Evolutionary conservation across 257 asterid genomes (phyloP), one percentile per base, ranked within the genome.

Genomic region (Asclepias syriaca): DNA sequence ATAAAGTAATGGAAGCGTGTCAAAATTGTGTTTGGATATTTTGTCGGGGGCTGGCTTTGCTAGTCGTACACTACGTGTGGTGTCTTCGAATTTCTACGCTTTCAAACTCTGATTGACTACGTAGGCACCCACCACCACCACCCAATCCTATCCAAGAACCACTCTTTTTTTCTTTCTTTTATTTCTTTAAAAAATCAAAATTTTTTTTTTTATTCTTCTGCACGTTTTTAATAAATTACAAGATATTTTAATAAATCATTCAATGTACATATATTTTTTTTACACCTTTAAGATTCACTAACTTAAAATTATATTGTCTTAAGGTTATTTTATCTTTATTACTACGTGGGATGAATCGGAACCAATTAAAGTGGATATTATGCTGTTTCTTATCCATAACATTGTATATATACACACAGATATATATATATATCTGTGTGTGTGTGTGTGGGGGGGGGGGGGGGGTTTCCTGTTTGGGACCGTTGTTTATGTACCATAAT

Each of bases 21-120:
- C 75, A 72, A 72, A 72, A 10, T 72, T 60, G 75, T 27, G 75
- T 48, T 58, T 56, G 55, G 55, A 43, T 43, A 43, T 7, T 43
- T 43, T 15, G 16, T 16, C n/a, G n/a, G 16, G 19, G 55, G 55
- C 6, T 29, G 3, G 34, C 34, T 29, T 29, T 29, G 34, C 34
- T 15, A 50, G 12, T 32, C 66, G 45, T 61, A 61, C 46, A 14
- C 66, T 13, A 32, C 46, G 22, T 29, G 12, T 60, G 3, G 66
- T 29, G 12, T 60, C 22, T 32, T 12, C 2, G 4, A 2, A 32
- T 34, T 63, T 63, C 67, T 15, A 16, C 24, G 27, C 8, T 64
- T 37, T 64, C 68, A 37, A 64, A 37, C 68, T 34, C 5, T 6
- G 15, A 61, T 49, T 61, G 75, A 71, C 75, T 22, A 8, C 24